These are phyloP conservation scores for Phytophthora pluvialis DNA, from an alignment of 352 stramenopile genomes.

Conservation along the genomic window DNA sequence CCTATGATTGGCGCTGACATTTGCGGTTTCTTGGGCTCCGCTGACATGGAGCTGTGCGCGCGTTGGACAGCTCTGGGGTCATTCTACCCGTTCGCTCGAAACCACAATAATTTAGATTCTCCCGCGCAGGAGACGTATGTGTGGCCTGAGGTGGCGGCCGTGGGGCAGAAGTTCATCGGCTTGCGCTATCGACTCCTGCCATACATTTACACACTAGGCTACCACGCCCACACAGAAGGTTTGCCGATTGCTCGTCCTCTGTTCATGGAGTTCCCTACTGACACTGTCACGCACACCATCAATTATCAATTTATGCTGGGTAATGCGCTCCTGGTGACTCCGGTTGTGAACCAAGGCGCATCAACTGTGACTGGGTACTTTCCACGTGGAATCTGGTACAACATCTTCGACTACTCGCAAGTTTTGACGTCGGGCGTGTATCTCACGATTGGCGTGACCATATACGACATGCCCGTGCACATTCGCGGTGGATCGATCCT, in stretches of 20 bases:
- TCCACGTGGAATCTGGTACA: slow-evolving; percentile 56
- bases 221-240: slow-evolving; percentile 52
- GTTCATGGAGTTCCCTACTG: slow-evolving; percentile 69
- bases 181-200: slow-evolving; percentile 81
- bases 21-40: slow-evolving; percentile 66
- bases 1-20: slow-evolving; percentile 87
- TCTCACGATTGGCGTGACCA: slow-evolving; percentile 40
- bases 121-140: slow-evolving; percentile 73
- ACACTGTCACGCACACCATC: slow-evolving; percentile 40
- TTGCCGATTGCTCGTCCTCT: slow-evolving; percentile 59
- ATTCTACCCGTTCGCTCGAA: slow-evolving; percentile 84
- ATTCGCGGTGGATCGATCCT: slow-evolving; percentile 59
- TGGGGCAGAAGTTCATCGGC: slow-evolving; percentile 70
- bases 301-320: slow-evolving; percentile 73
- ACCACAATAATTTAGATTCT: slow-evolving; percentile 76
- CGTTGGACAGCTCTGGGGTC: slow-evolving; percentile 78
- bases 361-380: slow-evolving; percentile 56
- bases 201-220: slow-evolving; percentile 83
- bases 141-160: slow-evolving; percentile 50
- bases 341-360: slow-evolving; percentile 58
- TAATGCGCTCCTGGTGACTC: slow-evolving; percentile 51
- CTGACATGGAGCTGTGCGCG: slow-evolving; percentile 73
- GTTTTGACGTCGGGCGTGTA: slow-evolving; percentile 35
- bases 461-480: slow-evolving; percentile 70
- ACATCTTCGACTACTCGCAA: slow-evolving; percentile 59